Evolutionary conservation across 2,329 filamentous ascomycete genomes (phyloP).

Genomic region (Sporothrix euskadiensis): DNA sequence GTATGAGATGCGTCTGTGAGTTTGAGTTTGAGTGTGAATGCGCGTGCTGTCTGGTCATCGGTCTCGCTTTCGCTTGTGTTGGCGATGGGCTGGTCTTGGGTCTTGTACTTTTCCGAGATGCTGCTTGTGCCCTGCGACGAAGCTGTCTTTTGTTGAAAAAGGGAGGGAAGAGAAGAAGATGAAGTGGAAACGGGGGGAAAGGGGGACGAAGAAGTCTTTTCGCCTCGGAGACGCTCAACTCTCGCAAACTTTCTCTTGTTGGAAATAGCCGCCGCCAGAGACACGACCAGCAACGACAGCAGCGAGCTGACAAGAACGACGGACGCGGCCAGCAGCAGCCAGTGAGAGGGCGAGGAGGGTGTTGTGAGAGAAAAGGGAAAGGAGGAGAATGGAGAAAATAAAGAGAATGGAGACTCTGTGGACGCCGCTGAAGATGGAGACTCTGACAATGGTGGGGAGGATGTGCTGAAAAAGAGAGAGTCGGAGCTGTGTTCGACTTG

Average conservation of each 20-base stretch:
- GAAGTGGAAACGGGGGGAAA: background rate
- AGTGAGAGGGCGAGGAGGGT: background rate
- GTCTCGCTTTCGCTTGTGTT: background rate
- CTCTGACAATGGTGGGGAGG: background rate
- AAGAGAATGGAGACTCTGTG: background rate
- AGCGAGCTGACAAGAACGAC: slow-evolving; percentile 22
- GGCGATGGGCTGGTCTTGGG: background rate
- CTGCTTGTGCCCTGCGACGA: background rate
- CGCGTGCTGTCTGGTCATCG: background rate
- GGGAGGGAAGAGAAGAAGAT: background rate
- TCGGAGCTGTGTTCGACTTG: background rate
- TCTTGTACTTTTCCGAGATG: background rate
- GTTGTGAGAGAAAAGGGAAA: background rate
- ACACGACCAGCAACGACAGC: background rate
- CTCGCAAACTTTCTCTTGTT: background rate
- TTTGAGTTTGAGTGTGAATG: background rate
- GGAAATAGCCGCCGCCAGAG: background rate
- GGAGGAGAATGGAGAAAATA: no score
- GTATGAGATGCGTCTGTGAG: background rate
- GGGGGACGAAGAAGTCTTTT: background rate
- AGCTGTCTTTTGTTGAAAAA: slow-evolving; percentile 2
- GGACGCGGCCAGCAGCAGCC: slow-evolving; percentile 16
- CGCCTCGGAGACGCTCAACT: background rate
- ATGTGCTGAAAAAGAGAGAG: background rate
- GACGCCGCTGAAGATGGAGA: background rate